Conservation (phyloP, 768 basidiomycete species). For the Amanita jacksonii region DNA sequence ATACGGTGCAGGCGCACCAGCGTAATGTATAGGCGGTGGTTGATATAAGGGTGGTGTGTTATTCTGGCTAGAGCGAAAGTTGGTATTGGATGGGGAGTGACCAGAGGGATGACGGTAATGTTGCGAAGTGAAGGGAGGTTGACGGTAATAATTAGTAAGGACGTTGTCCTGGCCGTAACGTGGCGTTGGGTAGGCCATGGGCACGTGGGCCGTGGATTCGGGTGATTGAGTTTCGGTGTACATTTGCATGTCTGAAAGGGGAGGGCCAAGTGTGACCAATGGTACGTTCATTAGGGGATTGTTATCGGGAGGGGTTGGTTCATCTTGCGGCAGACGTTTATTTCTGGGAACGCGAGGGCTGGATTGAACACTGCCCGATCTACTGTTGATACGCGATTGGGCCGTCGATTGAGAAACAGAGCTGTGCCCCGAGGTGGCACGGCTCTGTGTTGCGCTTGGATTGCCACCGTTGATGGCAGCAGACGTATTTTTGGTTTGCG, state of each 20-base stretch:
- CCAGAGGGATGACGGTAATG: conserved; percentile 8
- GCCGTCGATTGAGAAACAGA: conserved; percentile 22
- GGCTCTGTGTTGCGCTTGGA: conserved; percentile 12
- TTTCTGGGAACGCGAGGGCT: conserved; percentile 37
- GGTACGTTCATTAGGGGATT: neutral
- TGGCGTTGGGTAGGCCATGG: conserved; percentile 10
- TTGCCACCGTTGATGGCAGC: neutral
- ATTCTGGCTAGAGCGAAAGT: conserved; percentile 10
- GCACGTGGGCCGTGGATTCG: conserved; percentile 3
- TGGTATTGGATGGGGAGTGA: conserved; percentile 8
- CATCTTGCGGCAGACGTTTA: conserved; percentile 33
- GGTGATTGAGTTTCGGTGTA: conserved; percentile 2
- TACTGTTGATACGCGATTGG: conserved; percentile 37
- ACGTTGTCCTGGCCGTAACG: conserved; percentile 7
- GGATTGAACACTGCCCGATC: conserved; percentile 37
- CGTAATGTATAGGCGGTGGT: conserved; percentile 9
- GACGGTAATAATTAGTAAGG: conserved; percentile 14
- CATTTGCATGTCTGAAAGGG: conserved; percentile 2
- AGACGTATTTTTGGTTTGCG: neutral
- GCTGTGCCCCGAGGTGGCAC: conserved; percentile 19
- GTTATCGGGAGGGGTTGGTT: conserved; percentile 8
- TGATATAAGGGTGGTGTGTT: conserved; percentile 8
- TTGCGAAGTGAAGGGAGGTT: conserved; percentile 6
- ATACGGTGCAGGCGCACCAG: conserved; percentile 10
- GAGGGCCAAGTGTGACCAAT: too few relatives aligned